These are phyloP conservation scores for Fomitopsis pulvina DNA, from an alignment of 768 basidiomycete species.

Conservation along the genomic window DNA sequence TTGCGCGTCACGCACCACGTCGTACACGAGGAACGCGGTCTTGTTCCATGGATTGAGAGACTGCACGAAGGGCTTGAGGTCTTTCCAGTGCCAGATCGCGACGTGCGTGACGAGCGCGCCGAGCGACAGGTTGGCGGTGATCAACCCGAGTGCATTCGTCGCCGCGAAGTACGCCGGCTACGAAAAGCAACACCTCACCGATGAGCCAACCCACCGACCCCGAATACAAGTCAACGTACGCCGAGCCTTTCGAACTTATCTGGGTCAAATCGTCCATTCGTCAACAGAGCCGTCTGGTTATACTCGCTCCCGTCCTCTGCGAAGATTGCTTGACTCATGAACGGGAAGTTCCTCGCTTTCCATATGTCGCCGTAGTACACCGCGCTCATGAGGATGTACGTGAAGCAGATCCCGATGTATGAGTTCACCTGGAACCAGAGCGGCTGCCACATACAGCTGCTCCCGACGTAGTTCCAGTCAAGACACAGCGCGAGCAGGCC, in stretches of 20 bases:
- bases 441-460: slow-evolving; percentile 32
- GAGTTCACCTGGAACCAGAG: slow-evolving; percentile 21
- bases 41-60: slow-evolving; percentile 29
- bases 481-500: slow-evolving; percentile 51
- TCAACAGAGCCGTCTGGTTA: slow-evolving; percentile 45
- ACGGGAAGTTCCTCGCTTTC: slow-evolving; percentile 54
- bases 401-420: slow-evolving; percentile 22
- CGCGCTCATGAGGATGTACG: slow-evolving; percentile 23
- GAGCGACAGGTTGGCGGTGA: slow-evolving; percentile 28
- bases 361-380: slow-evolving; percentile 41
- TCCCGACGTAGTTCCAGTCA: slow-evolving; percentile 55
- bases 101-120: slow-evolving; percentile 28
- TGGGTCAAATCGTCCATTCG: slow-evolving; percentile 26
- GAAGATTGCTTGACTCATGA: slow-evolving; percentile 31
- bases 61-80: slow-evolving; percentile 27
- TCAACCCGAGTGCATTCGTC: slow-evolving; percentile 27
- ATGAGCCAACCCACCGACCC: neutral
- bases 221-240: neutral
- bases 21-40: slow-evolving; percentile 20
- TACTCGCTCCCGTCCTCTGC: slow-evolving; percentile 20
- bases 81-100: slow-evolving; percentile 29
- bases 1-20: slow-evolving; percentile 10
- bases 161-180: slow-evolving; percentile 30
- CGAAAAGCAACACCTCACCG: neutral
- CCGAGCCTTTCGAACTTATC: slow-evolving; percentile 21